phyloP scores from a whole-genome alignment of 371 early-diverging fungal genomes.

The Rhizopus sp. region DNA sequence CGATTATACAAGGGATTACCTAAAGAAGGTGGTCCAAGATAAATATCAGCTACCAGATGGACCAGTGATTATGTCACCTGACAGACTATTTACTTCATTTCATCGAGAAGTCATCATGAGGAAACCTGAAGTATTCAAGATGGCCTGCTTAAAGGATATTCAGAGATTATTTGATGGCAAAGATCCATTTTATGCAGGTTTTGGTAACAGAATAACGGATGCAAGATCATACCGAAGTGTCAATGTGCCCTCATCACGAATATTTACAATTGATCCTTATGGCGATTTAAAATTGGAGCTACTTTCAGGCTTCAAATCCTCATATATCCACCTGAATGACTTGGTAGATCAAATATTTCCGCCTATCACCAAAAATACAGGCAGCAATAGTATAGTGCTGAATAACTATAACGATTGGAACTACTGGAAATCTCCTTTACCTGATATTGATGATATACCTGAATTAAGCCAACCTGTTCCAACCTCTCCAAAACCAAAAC shows the following conservation, averaged over 20 bases:
- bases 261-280: conserved; percentile 95
- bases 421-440: conserved; percentile 75
- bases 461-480: conserved; percentile 33
- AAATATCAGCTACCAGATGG: conserved; percentile 93
- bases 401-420: conserved; percentile 86
- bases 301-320: conserved; percentile 78
- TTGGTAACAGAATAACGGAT: conserved; percentile 96
- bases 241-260: conserved; percentile 90
- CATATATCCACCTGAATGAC: conserved; percentile 88
- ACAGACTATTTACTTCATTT: conserved; percentile 92
- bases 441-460: conserved; percentile 55
- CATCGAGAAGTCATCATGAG: conserved; percentile 95
- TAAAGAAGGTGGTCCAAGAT: conserved; percentile 90
- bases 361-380: conserved; percentile 34
- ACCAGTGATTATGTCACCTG: conserved; percentile 97
- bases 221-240: conserved; percentile 96
- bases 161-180: conserved; percentile 77
- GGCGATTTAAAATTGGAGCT: conserved; percentile 95
- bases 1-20: conserved; percentile 89
- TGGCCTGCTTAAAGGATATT: conserved; percentile 95
- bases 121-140: conserved; percentile 98
- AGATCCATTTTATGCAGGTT: conserved; percentile 97
- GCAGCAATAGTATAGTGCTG: conserved; percentile 35
- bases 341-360: conserved; percentile 98
- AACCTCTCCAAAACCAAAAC: conserved; percentile 36